Evolutionary conservation across 23 red algal genomes (phyloP).

Genomic region (Gracilaria gracilis): DNA sequence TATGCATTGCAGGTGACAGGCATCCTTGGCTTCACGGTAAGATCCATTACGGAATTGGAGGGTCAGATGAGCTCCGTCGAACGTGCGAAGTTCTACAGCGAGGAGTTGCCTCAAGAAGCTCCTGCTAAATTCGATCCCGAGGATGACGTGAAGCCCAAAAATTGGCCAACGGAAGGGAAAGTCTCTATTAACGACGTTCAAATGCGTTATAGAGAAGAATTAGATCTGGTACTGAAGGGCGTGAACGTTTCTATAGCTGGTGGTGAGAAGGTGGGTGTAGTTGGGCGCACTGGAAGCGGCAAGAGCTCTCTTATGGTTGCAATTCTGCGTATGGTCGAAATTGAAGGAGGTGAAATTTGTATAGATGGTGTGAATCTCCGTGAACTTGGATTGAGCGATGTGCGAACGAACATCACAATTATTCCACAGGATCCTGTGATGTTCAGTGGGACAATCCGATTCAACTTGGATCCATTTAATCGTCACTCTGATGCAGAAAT

Average conservation of each 20-base stretch:
- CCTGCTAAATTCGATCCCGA: conserved; percentile 50
- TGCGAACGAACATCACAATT: conserved; percentile 87
- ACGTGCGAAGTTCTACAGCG: conserved; percentile 85
- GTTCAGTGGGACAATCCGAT: conserved; percentile 92
- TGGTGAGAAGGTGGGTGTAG: conserved; percentile 92
- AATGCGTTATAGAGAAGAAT: conserved; percentile 87
- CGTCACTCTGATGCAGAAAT: conserved; percentile 80
- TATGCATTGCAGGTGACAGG: conserved; percentile 91
- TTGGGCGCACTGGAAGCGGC: conserved; percentile 94
- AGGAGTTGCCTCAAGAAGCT: conserved; percentile 84
- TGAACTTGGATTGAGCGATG: conserved; percentile 70
- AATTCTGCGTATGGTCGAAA: conserved; percentile 94
- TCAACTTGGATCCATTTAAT: conserved; percentile 96
- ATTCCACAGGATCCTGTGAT: conserved; percentile 99
- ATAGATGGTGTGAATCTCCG: conserved; percentile 90
- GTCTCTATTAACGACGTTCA: conserved; percentile 78
- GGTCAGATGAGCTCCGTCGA: conserved; percentile 98
- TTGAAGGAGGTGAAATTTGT: conserved; percentile 61
- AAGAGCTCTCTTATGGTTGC: conserved; percentile 93
- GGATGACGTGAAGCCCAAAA: conserved; percentile 44
- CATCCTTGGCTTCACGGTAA: conserved; percentile 86
- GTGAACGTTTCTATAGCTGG: conserved; percentile 75
- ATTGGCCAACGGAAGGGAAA: conserved; percentile 78
- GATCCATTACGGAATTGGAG: conserved; percentile 96
- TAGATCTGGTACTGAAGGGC: conserved; percentile 86